Percentiles rank a stretch among this genome's conserved stretches.
These are phyloP conservation scores for Microstegium vimineum DNA, from an alignment of 176 grass and related monocot genomes.

Conservation along the genomic window DNA sequence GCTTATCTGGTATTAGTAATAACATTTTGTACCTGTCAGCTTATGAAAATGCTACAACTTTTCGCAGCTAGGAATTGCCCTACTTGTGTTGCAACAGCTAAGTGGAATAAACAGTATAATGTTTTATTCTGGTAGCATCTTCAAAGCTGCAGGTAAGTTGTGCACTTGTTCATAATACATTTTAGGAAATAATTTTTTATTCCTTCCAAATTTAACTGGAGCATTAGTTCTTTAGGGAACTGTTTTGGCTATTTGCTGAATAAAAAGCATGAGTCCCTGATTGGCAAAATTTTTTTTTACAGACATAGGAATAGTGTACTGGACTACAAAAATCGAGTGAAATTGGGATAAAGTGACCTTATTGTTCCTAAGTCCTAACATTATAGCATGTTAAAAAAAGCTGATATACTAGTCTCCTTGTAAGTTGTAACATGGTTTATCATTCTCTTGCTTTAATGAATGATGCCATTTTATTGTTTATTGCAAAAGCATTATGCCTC, in stretches of 20 bases:
- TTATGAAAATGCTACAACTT: neutral
- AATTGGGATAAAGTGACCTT: neutral
- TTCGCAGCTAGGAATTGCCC: conserved; percentile 57
- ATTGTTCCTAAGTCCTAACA: neutral
- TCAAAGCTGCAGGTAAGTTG: conserved; percentile 71
- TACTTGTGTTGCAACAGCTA: conserved; percentile 78
- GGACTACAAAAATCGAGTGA: neutral
- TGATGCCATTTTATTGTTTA: neutral
- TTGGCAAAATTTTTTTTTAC: neutral
- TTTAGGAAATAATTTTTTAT: neutral
- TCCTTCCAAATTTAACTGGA: conserved; percentile 5
- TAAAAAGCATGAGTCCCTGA: neutral
- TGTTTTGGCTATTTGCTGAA: neutral
- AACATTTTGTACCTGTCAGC: neutral
- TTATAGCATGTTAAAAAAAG: neutral
- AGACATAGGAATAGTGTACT: neutral
- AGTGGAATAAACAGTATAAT: conserved; percentile 79
- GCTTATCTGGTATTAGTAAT: neutral
- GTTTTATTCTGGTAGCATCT: conserved; percentile 85
- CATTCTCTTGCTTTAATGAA: too few species aligned
- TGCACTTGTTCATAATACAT: neutral
- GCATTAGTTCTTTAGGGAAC: neutral
- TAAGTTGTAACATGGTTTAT: neutral
- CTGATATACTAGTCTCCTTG: neutral
- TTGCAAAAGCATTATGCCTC: neutral